phyloP scores from a whole-genome alignment of 139 green algal genomes.

The Picochlorum sp. region DNA sequence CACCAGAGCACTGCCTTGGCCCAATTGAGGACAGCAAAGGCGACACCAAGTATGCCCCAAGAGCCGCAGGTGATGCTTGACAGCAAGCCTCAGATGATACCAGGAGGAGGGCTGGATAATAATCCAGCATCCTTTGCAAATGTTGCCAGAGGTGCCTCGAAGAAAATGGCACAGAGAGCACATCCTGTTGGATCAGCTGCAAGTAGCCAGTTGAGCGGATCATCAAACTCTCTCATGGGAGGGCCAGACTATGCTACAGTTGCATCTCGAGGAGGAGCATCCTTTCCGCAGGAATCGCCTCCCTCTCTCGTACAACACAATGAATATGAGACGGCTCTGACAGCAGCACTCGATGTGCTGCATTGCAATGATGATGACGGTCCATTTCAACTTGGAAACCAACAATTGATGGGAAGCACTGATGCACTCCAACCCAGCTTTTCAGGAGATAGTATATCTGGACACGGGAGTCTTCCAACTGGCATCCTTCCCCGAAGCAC shows the following conservation, averaged over 20 bases:
- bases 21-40: neutral
- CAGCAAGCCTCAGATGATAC: neutral
- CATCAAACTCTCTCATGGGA: neutral
- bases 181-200: neutral
- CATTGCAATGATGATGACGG: neutral
- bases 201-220: neutral
- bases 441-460: too few relatives aligned
- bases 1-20: slow-evolving; percentile 31
- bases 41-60: neutral
- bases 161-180: neutral
- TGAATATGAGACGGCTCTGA: neutral
- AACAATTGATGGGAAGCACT: too few relatives aligned
- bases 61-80: neutral
- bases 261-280: too few relatives aligned
- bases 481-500: too few relatives aligned
- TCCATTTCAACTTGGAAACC: neutral
- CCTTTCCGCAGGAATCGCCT: too few relatives aligned
- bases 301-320: too few relatives aligned
- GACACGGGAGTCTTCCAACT: too few relatives aligned
- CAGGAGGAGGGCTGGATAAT: neutral
- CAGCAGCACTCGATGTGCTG: neutral
- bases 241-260: too few relatives aligned
- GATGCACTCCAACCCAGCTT: too few relatives aligned
- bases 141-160: neutral
- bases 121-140: slow-evolving; percentile 1